These are phyloP conservation scores for Typha latifolia DNA, from an alignment of 176 grass and related monocot species.

Conservation along the genomic window DNA sequence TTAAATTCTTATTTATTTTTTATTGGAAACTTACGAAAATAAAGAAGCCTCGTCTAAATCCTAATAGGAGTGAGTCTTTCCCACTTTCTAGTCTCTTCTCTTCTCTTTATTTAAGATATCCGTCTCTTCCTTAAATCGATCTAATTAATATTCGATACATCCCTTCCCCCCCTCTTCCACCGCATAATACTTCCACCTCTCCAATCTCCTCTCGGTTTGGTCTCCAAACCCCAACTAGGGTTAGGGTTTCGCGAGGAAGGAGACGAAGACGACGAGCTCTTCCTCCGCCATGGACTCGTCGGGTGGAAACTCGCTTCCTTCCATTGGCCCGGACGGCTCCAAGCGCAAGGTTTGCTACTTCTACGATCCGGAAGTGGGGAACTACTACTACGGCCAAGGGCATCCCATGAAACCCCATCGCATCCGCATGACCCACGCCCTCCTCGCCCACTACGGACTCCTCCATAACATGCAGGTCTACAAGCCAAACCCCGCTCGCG, in stretches of 20 bases:
- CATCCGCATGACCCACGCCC: constrained; percentile 86
- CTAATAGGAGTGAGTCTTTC: no score
- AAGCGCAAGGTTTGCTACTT: constrained; percentile 97
- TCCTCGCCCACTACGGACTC: constrained; percentile 61
- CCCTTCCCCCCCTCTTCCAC: not conserved
- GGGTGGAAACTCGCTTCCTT: constrained; percentile 66
- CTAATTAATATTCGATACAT: not conserved
- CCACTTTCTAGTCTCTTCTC: no score
- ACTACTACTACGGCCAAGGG: constrained; percentile 96
- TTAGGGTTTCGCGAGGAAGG: not conserved
- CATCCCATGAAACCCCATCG: constrained; percentile 95
- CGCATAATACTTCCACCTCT: no score
- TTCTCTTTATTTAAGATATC: no score
- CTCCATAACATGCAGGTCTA: constrained; percentile 64
- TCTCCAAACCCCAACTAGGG: not conserved
- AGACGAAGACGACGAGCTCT: not conserved
- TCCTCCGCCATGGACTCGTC: constrained; percentile 16
- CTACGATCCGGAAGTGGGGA: constrained; percentile 93
- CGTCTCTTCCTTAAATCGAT: no score
- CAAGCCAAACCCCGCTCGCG: constrained; percentile 44
- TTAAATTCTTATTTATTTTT: no score
- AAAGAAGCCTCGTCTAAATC: no score
- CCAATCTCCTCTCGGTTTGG: not conserved
- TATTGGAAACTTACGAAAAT: no score
- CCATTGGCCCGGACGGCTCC: constrained; percentile 41